Evolutionary conservation across 2,329 filamentous ascomycete species (phyloP), one percentile per base, ranked within the genome.

Genomic region (Sphaerostilbella broomeana): DNA sequence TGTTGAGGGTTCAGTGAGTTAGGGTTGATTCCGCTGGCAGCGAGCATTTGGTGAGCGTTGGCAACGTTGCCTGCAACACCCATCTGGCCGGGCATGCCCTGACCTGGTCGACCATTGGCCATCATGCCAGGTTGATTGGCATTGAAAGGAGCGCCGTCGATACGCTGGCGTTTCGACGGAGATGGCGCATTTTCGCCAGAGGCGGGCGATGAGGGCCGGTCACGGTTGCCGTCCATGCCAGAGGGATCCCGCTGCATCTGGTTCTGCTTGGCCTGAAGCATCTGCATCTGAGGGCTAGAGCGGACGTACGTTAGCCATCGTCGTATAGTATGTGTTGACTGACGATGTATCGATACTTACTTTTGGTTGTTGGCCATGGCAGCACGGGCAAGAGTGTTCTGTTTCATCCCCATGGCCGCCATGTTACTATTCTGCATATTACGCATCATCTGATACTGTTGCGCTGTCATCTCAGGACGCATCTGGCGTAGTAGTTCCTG

Each of bases 191-290:
- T 92, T 38, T 95, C 89, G 39, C 80, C 81, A 25, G 83, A 82
- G 35, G 81, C 79, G 6, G 90, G 90, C 22, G 90, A 95, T 42
- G 82, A 80, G 19, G 87, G 82, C 44, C 88, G 79, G 47, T 82
- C 80, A 44, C 84, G 84, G 62, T 83, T 86, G 61, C 84, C 83
- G 53, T 94, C 87, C 76, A 92, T 87, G 47, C 83, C 81, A 12
- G 86, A 90, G 38, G 86, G 84, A 54, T 94, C 87, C 44, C 87
- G 76, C 59, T 90, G 85, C 85, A 95, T 94, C 58, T 85, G 80
- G 42, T 81, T 80, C 54, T 84, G 79, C 64, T 88, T 81, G 60
- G 77, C 75, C 52, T 80, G 77, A 47, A 86, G 69, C 64, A 85
- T 78, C 32, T 79, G 77, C 69, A 90, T 80, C 59, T 84, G 79